Evolutionary conservation across 345 rosid species (phyloP).

Genomic region (Populus davidiana): DNA sequence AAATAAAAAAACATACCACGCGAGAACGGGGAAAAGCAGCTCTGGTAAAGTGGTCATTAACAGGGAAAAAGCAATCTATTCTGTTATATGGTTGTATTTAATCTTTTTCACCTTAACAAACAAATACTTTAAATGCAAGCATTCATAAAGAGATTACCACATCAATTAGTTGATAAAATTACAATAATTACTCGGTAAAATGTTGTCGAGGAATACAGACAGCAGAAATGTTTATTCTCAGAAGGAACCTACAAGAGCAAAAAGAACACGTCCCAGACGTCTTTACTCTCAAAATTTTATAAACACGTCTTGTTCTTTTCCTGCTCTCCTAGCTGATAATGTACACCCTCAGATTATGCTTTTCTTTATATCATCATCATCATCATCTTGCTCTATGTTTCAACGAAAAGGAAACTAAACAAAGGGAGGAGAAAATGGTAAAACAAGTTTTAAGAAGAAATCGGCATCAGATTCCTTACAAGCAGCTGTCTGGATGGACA

Average conservation of each 20-base stretch:
- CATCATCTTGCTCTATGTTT: constrained; percentile 15
- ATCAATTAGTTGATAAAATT: not conserved
- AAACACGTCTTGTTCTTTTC: constrained; percentile 25
- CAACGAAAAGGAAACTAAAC: constrained; percentile 4
- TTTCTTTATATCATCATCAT: not conserved
- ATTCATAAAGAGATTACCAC: not conserved
- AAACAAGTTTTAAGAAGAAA: not conserved
- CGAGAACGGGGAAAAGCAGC: not conserved
- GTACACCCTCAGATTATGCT: constrained; percentile 26
- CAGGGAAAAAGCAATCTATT: not conserved
- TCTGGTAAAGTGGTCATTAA: not conserved
- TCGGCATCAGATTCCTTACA: constrained; percentile 12
- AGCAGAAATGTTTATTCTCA: constrained; percentile 11
- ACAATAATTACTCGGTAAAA: constrained; percentile 9
- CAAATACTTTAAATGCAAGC: not conserved
- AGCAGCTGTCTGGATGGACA: not conserved
- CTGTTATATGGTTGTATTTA: not conserved
- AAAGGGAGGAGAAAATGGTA: not conserved
- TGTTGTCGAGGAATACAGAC: constrained; percentile 18
- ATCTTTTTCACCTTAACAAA: not conserved
- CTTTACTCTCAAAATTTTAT: constrained; percentile 29
- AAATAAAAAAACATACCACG: too few species aligned
- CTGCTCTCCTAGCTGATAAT: constrained; percentile 30
- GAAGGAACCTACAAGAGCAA: constrained; percentile 17
- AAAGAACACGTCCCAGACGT: constrained; percentile 22